Evolutionary conservation across 179 eudicot species (phyloP).

Genomic region (Gypsophila paniculata): DNA sequence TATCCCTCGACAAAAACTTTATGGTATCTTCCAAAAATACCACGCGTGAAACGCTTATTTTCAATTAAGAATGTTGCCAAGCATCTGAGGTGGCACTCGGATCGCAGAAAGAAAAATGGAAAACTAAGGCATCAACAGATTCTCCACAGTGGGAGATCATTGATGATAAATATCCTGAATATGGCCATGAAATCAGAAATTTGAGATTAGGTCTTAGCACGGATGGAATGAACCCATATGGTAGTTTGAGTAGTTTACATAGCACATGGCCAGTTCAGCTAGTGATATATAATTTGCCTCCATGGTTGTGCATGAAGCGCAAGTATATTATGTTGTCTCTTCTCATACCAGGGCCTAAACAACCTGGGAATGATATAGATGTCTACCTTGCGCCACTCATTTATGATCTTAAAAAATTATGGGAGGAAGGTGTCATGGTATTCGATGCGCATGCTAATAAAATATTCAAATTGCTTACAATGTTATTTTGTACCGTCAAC

Average conservation of each 20-base stretch:
- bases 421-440: slow-evolving; percentile 12
- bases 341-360: not conserved
- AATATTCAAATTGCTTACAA: slow-evolving; percentile 9
- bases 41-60: not conserved
- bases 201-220: not conserved
- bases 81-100: not conserved
- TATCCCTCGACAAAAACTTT: not conserved
- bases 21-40: slow-evolving; percentile 14
- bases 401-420: slow-evolving; percentile 10
- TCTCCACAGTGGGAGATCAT: not conserved
- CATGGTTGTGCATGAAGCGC: too few relatives aligned
- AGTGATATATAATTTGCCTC: slow-evolving; percentile 1
- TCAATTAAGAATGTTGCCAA: not conserved
- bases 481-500: slow-evolving; percentile 20
- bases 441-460: not conserved
- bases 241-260: slow-evolving; percentile 1
- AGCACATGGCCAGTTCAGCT: slow-evolving; percentile 9
- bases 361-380: slow-evolving; percentile 8
- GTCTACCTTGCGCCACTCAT: not conserved
- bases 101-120: not conserved
- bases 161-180: not conserved
- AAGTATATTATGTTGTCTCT: not conserved
- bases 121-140: not conserved
- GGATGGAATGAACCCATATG: slow-evolving; percentile 4
- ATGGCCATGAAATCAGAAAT: not conserved